A percentile compares a stretch with the other conserved stretches of the same genome.
Conservation (phyloP, 352 stramenopile species). For the Phytophthora citrophthora region DNA sequence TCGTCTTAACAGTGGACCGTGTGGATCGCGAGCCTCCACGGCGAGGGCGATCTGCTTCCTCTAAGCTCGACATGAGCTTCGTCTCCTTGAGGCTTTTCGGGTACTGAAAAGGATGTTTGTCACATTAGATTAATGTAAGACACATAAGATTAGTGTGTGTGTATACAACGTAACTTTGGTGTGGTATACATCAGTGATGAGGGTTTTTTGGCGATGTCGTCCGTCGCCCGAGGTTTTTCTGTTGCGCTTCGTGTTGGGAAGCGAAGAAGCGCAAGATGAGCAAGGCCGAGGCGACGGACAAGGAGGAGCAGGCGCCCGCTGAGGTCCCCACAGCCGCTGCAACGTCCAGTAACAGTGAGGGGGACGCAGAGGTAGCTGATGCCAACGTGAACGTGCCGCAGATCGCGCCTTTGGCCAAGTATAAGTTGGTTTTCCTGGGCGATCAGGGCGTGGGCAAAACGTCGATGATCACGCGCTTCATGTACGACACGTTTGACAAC, state of each 20-base stretch:
- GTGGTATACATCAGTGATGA: no score
- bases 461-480: conserved; percentile 99
- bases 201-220: background rate
- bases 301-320: conserved; percentile 2
- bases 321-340: conserved; percentile 3
- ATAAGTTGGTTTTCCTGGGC: conserved; percentile 95
- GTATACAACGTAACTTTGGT: background rate
- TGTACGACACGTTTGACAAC: conserved; percentile 98
- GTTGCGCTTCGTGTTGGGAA: no score
- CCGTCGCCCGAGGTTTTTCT: no score
- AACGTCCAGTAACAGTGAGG: conserved; percentile 1
- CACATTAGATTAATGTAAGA: no score
- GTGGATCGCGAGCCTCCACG: conserved; percentile 49
- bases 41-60: conserved; percentile 34
- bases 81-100: conserved; percentile 1
- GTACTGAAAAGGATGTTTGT: background rate
- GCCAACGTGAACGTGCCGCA: conserved; percentile 66
- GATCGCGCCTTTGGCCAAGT: conserved; percentile 93
- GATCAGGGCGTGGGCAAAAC: conserved; percentile 99
- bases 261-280: conserved; percentile 33
- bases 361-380: conserved; percentile 23
- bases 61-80: conserved; percentile 12
- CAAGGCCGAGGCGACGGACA: conserved; percentile 32
- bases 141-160: no score
- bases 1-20: conserved; percentile 47